Percentiles rank a stretch among this genome's conserved stretches.
Evolutionary conservation across 2,329 filamentous ascomycete species (phyloP).

Genomic region (Niveomyces coronatus): DNA sequence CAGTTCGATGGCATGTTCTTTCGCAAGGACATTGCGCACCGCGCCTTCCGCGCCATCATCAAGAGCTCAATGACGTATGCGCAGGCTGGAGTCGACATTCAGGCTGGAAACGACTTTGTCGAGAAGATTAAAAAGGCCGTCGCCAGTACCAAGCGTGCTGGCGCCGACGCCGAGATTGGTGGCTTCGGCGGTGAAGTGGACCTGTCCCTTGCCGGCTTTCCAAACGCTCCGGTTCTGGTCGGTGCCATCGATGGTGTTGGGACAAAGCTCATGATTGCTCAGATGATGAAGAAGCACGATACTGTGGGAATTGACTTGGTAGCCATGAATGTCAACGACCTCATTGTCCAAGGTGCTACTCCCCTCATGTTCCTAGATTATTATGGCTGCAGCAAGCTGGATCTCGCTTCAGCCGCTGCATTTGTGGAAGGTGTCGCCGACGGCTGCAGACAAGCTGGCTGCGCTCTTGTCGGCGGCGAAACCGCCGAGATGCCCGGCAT

Average conservation of each 20-base stretch:
- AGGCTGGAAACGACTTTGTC: conserved; percentile 87
- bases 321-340: conserved; percentile 98
- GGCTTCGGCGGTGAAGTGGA: conserved; percentile 69
- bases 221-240: conserved; percentile 69
- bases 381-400: conserved; percentile 85
- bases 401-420: conserved; percentile 64
- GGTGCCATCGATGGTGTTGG: conserved; percentile 93
- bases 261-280: conserved; percentile 93
- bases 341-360: conserved; percentile 90
- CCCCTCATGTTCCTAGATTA: conserved; percentile 97
- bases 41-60: conserved; percentile 45
- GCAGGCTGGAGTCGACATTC: conserved; percentile 85
- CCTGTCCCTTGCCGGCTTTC: conserved; percentile 62
- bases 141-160: conserved; percentile 71
- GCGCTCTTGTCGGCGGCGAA: conserved; percentile 90
- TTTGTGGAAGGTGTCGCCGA: conserved; percentile 87
- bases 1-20: conserved; percentile 85
- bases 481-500: conserved; percentile 98
- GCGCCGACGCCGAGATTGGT: conserved; percentile 87
- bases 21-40: conserved; percentile 84
- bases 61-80: conserved; percentile 72
- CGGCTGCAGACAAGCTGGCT: conserved; percentile 75
- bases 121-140: conserved; percentile 85
- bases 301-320: conserved; percentile 95
- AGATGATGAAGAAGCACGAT: conserved; percentile 79